Evolutionary conservation across 352 stramenopile species (phyloP).

Genomic region (Thraustochytrium sp.): DNA sequence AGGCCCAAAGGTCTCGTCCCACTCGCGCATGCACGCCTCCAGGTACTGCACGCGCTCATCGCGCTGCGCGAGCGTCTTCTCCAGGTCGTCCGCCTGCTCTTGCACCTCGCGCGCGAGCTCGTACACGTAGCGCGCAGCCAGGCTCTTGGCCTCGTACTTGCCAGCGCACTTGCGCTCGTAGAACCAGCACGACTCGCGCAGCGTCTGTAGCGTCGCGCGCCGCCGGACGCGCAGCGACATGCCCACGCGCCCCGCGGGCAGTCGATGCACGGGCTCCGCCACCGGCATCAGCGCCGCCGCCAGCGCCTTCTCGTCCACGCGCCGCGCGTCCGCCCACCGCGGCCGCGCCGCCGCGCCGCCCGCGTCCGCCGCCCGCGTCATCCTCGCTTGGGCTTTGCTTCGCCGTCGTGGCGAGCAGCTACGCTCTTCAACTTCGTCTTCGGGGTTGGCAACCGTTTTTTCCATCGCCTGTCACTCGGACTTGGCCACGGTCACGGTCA

Average conservation of each 20-base stretch:
- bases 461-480: too few species aligned
- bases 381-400: not conserved
- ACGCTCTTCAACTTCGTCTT: not conserved
- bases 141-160: slow-evolving; percentile 48
- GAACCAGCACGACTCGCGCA: slow-evolving; percentile 51
- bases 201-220: slow-evolving; percentile 24
- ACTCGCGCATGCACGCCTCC: slow-evolving; percentile 41
- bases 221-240: slow-evolving; percentile 43
- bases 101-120: slow-evolving; percentile 50
- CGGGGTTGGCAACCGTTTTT: too few species aligned
- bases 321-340: not conserved
- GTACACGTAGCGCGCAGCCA: slow-evolving; percentile 52
- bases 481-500: too few species aligned
- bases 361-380: not conserved
- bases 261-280: slow-evolving; percentile 45
- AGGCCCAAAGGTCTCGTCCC: slow-evolving; percentile 27
- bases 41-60: slow-evolving; percentile 36
- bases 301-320: not conserved
- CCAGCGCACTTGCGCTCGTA: slow-evolving; percentile 54
- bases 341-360: not conserved
- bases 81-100: slow-evolving; percentile 36
- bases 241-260: slow-evolving; percentile 43
- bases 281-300: not conserved
- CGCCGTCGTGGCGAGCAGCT: not conserved
- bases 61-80: not conserved